Percentiles rank a stretch among this genome's conserved stretches.
Conservation (phyloP, 345 rosid species). For the Eucalyptus lansdowneana region DNA sequence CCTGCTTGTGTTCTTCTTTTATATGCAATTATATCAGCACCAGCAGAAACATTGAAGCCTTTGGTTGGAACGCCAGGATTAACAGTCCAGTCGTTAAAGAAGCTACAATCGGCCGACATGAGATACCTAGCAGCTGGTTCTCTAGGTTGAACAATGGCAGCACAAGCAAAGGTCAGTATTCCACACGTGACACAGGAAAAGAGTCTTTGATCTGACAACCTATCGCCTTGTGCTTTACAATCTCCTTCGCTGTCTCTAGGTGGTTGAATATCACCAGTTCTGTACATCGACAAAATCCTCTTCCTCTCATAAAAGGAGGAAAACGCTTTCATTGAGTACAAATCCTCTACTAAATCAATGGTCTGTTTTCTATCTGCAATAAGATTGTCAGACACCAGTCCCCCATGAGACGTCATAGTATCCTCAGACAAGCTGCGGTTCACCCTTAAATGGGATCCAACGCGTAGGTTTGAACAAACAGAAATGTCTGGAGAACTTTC, state of each 20-base stretch:
- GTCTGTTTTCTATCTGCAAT: constrained; percentile 10
- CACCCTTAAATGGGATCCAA: constrained; percentile 51
- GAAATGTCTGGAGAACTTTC: constrained; percentile 60
- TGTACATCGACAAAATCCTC: constrained; percentile 16
- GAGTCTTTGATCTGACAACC: constrained; percentile 75
- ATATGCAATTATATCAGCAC: constrained; percentile 6
- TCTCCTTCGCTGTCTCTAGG: constrained; percentile 11
- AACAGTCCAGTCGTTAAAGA: constrained; percentile 73
- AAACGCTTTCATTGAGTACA: constrained; percentile 37
- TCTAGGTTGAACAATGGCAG: constrained; percentile 78
- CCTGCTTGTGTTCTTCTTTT: constrained; percentile 22
- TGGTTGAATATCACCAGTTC: constrained; percentile 5
- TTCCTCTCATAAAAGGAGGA: constrained; percentile 45
- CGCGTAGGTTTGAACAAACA: constrained; percentile 53
- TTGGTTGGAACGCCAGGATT: constrained; percentile 37
- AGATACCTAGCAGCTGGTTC: constrained; percentile 77
- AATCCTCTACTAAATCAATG: constrained; percentile 21
- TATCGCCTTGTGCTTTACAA: constrained; percentile 20
- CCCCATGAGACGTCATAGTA: constrained; percentile 16
- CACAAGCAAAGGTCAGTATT: constrained; percentile 72
- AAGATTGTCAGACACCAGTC: constrained; percentile 15
- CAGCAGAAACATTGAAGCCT: constrained; percentile 5
- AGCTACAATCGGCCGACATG: constrained; percentile 89
- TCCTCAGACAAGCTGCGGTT: constrained; percentile 20
- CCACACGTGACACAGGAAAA: constrained; percentile 94